Base-by-base conservation (phyloP, 116 monocot genomes). In the Cymodocea nodosa region DNA sequence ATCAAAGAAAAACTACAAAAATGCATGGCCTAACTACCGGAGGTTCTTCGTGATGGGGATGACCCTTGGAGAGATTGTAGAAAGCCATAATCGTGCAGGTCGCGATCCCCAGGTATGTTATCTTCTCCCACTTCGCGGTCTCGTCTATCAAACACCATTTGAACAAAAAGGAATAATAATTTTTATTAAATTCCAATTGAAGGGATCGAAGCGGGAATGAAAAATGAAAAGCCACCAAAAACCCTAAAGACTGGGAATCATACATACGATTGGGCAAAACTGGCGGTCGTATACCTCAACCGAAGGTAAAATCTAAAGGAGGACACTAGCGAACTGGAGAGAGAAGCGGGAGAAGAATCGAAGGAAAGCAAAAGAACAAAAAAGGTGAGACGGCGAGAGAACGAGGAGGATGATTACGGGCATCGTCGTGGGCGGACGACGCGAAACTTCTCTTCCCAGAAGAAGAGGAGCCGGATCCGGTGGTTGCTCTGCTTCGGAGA, bases 101-200 rank as follows among this genome's bases (percentile, higher is more conserved):
- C 13, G 68, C 76, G 34, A 90, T 86, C 70, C 83, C 90, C 3
- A 70, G 67, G 52, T 81, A 90, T 6, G 83, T 86, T 50, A 90
- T 90, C 77, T 90, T 90, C 90, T 86, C 83, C 86, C 90, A 90
- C 52, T 90, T 90, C 57, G 83, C 90, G 30, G 84, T 79, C 72
- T 90, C 90, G 68, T 79, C 90, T 86, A 62, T 12, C n/a, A 70
- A 48, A 18, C 39, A 37, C 56, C 62, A 62, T 19, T 20, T 40
- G 19, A 22, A 16, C 12, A 54, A 40, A 68, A 51, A 22, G 17
- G 24, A 51, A 22, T 4, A 44, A 44, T 44, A 8, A 11, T 44
- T 8, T 44, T 44, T 44, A 44, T 44, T 11, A 44, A 44, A 11
- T 8, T 44, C 44, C 44, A 44, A 44, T 44, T 6, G 11, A 44